A percentile compares a stretch with the other conserved stretches of the same genome.
These are phyloP conservation scores for Fagus sylvatica DNA, from an alignment of 306 rosid species.

Conservation along the genomic window DNA sequence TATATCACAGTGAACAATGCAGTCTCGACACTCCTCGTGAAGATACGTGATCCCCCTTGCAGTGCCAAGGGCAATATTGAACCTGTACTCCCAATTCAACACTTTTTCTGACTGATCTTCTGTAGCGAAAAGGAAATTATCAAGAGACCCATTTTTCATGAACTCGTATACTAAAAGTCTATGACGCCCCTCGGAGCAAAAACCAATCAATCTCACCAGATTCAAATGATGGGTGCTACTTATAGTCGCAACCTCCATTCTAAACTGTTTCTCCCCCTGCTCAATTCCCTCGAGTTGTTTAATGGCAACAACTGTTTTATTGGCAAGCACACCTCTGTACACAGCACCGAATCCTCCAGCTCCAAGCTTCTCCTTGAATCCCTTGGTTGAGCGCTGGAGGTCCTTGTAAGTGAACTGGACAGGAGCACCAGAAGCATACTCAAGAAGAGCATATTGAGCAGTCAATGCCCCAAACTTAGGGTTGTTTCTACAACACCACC, in stretches of 20 bases:
- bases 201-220: conserved; percentile 75
- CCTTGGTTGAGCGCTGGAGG: conserved; percentile 63
- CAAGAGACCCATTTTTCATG: conserved; percentile 85
- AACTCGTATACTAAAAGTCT: conserved; percentile 77
- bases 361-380: conserved; percentile 45
- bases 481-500: conserved; percentile 70
- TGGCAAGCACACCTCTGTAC: conserved; percentile 60
- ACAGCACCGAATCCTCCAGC: conserved; percentile 87
- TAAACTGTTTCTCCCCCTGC: conserved; percentile 80
- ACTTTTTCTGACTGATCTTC: conserved; percentile 48
- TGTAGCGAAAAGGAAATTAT: conserved; percentile 48
- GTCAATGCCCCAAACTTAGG: conserved; percentile 56
- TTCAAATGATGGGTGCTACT: conserved; percentile 83
- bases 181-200: conserved; percentile 80
- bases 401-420: conserved; percentile 82
- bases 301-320: conserved; percentile 70
- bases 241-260: conserved; percentile 83
- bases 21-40: conserved; percentile 81
- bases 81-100: conserved; percentile 66
- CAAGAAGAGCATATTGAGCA: conserved; percentile 80
- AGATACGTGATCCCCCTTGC: conserved; percentile 84
- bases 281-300: conserved; percentile 87
- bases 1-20: conserved; percentile 86
- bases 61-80: conserved; percentile 67
- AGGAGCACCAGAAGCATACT: conserved; percentile 94